phyloP scores from a whole-genome alignment of 768 basidiomycete genomes.

The Leucosporidium creatinivorum region DNA sequence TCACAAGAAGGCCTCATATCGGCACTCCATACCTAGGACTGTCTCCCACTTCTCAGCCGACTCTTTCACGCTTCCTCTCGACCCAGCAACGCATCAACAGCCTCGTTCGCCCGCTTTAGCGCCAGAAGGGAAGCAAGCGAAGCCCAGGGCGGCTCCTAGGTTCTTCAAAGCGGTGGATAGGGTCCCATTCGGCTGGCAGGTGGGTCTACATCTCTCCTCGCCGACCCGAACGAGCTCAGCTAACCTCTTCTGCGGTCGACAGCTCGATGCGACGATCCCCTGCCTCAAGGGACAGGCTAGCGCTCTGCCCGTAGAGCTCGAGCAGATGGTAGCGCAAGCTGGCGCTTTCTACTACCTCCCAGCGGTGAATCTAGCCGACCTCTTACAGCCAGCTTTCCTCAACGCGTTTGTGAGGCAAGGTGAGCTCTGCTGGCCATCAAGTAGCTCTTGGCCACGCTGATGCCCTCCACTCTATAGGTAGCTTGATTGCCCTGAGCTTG shows the following conservation, averaged over 20 bases:
- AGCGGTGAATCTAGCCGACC: conserved; percentile 19
- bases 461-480: neutral
- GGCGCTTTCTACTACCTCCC: neutral
- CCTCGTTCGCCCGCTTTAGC: neutral
- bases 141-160: neutral
- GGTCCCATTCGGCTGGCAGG: conserved; percentile 28
- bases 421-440: neutral
- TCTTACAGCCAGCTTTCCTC: conserved; percentile 18
- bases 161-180: conserved; percentile 3
- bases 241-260: neutral
- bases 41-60: neutral
- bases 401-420: conserved; percentile 15
- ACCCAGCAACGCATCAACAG: neutral
- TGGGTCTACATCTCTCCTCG: neutral
- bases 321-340: neutral
- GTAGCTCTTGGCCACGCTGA: neutral
- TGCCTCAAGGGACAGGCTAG: neutral
- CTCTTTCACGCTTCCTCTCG: neutral
- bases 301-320: neutral
- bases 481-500: conserved; percentile 18
- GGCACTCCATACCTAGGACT: conserved; percentile 2
- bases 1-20: conserved; percentile 21
- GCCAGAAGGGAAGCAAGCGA: neutral
- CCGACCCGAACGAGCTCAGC: neutral
- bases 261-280: conserved; percentile 23